phyloP scores from a whole-genome alignment of 768 basidiomycete genomes.

The Hygrocybe punicea region DNA sequence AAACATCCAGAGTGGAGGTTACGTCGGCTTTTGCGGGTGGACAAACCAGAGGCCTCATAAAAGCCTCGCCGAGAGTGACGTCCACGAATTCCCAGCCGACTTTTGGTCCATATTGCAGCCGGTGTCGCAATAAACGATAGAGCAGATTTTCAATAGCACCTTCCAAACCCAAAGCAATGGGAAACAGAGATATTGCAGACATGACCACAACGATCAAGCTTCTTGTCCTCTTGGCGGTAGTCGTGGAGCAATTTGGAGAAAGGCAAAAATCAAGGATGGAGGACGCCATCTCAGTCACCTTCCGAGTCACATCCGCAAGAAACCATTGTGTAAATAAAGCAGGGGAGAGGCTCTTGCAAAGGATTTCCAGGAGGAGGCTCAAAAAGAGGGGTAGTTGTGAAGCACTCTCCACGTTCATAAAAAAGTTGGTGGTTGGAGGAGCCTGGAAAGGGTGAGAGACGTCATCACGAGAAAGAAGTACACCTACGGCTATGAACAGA shows the following conservation, averaged over 20 bases:
- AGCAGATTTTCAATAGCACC: conserved; percentile 32
- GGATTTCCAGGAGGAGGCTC: conserved; percentile 43
- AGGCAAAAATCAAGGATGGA: conserved; percentile 44
- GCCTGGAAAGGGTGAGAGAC: conserved; percentile 24
- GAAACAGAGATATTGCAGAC: conserved; percentile 28
- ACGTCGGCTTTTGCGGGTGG: conserved; percentile 31
- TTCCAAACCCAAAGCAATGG: conserved; percentile 29
- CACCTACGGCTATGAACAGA: conserved; percentile 34
- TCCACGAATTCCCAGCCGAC: conserved; percentile 39
- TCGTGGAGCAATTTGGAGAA: conserved; percentile 36
- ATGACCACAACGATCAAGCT: conserved; percentile 42
- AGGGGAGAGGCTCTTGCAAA: conserved; percentile 42
- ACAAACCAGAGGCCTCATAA: conserved; percentile 18
- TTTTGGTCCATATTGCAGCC: conserved; percentile 43
- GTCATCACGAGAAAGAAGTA: background rate
- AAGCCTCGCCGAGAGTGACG: conserved; percentile 21
- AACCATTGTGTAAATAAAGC: conserved; percentile 48
- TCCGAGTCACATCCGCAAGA: conserved; percentile 46
- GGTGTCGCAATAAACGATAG: conserved; percentile 41
- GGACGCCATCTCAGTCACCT: conserved; percentile 38
- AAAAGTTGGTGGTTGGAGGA: conserved; percentile 31
- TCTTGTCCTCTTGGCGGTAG: conserved; percentile 33
- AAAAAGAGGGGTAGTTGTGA: conserved; percentile 47
- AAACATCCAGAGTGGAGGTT: conserved; percentile 36
- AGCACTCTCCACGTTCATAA: conserved; percentile 37